Conservation (phyloP, 805 yeast genomes). For the Sugiyamaella americana region DNA sequence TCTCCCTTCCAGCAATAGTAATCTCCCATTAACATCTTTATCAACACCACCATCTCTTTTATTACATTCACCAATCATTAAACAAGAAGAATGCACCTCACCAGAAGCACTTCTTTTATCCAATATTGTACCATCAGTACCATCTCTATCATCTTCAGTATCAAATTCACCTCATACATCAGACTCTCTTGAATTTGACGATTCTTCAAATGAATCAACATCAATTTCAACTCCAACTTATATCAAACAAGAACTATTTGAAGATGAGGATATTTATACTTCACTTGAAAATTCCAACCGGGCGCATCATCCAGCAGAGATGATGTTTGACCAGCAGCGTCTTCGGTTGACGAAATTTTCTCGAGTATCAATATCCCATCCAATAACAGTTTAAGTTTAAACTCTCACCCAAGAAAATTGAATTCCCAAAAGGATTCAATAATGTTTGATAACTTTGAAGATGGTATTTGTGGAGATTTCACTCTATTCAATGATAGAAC, state of each 20-base stretch:
- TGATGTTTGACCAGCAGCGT: constrained; percentile 28
- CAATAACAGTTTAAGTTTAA: constrained; percentile 1
- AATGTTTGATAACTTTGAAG: constrained; percentile 4
- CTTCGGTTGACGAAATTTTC: constrained; percentile 15
- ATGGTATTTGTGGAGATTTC: constrained; percentile 13
- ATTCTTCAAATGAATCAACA: constrained; percentile 8
- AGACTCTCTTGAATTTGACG: neutral
- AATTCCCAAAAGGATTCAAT: neutral
- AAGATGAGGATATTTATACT: constrained; percentile 2
- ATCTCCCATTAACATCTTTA: neutral
- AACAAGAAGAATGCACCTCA: constrained; percentile 15
- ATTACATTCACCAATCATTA: neutral
- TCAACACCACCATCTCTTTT: neutral
- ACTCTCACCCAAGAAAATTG: constrained; percentile 5
- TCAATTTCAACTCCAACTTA: constrained; percentile 6
- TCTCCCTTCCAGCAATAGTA: neutral
- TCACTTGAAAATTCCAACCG: neutral
- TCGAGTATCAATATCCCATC: constrained; percentile 6
- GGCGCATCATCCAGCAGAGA: constrained; percentile 31
- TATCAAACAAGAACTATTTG: neutral
- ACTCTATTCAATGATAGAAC: constrained; percentile 17
- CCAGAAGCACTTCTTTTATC: constrained; percentile 19
- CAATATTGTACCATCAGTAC: constrained; percentile 6
- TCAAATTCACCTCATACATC: constrained; percentile 18
- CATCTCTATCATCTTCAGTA: constrained; percentile 22